Conservation (phyloP, 2,329 filamentous ascomycete genomes). For the Salinomyces thailandicus region DNA sequence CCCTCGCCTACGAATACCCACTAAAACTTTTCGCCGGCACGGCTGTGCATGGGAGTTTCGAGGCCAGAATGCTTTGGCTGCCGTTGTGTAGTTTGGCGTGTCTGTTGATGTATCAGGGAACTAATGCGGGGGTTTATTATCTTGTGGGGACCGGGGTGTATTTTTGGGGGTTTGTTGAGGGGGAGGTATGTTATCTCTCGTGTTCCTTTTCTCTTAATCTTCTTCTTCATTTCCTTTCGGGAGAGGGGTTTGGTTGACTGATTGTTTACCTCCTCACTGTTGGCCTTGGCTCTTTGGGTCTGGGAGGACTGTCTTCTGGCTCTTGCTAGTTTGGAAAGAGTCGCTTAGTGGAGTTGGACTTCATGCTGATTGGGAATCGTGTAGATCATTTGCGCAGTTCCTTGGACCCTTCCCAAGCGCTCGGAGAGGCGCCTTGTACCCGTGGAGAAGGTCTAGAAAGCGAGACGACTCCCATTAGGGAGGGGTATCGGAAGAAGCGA, state of each 20-base stretch:
- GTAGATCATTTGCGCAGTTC: slow-evolving; percentile 39
- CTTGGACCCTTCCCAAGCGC: slow-evolving; percentile 41
- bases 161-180: slow-evolving; percentile 95
- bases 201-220: too few relatives aligned
- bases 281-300: too few relatives aligned
- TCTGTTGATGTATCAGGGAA: slow-evolving; percentile 78
- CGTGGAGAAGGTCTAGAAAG: slow-evolving; percentile 16
- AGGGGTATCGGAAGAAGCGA: too few relatives aligned
- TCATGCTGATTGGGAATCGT: slow-evolving; percentile 1
- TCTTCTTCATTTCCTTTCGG: too few relatives aligned
- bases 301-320: too few relatives aligned
- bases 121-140: slow-evolving; percentile 88
- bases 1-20: slow-evolving; percentile 87
- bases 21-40: slow-evolving; percentile 66
- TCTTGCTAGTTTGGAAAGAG: not conserved
- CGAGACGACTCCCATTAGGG: too few relatives aligned
- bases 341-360: slow-evolving; percentile 3
- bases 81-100: slow-evolving; percentile 67
- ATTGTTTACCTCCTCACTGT: too few relatives aligned
- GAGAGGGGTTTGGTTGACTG: not conserved
- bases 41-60: slow-evolving; percentile 73
- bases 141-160: slow-evolving; percentile 75
- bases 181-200: slow-evolving; percentile 59
- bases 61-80: slow-evolving; percentile 70
- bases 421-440: slow-evolving; percentile 13